Evolutionary conservation across 768 basidiomycete species (phyloP), one percentile per base, ranked within the genome.

Genomic region (Psilocybe sp.): DNA sequence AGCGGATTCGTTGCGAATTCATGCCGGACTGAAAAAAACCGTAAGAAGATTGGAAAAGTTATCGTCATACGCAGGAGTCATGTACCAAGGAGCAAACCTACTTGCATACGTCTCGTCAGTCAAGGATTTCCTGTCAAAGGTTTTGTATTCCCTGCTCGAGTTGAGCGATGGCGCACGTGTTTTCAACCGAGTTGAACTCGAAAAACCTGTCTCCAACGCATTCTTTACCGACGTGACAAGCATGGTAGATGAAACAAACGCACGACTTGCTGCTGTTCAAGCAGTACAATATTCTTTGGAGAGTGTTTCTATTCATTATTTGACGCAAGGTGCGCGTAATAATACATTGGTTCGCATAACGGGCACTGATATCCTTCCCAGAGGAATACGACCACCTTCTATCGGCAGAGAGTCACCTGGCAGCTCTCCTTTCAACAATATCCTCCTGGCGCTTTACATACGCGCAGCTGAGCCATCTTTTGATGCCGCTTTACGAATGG

Each of bases 371-470:
- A 9, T n/a, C 20, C 41, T 18, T 12, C 35, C 8, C 53, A 79
- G 76, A 70, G 19, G 77, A 79, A 53, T 53, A 69, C 12, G 44
- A 60, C 9, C 15, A 61, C 5, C 32, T 77, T 9, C 31, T 54
- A 0, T 65, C 62, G 19, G 72, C 70, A 32, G 42, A 47, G 43
- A 44, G 19, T n/a, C 62, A 65, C 32, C 42, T 70, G 37, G 50
- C 53, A 2, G 37, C 51, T n/a, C 46, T 55, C 34, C 49, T 45
- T 16, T 28, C 36, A 4, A 51, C 50, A 19, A 53, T 74, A 13
- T 48, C 45, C 2, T 47, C 39, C 12, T 72, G 70, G 70, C 49
- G 62, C 14, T 43, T 53, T 28, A 49, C 53, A 7, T 55, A 69
- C 12, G 60, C 65, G n/a, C 58, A 50, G 6, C 50, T 72, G 13